Conservation (phyloP, 2,329 filamentous ascomycete species). For the Fusarium sp. region DNA sequence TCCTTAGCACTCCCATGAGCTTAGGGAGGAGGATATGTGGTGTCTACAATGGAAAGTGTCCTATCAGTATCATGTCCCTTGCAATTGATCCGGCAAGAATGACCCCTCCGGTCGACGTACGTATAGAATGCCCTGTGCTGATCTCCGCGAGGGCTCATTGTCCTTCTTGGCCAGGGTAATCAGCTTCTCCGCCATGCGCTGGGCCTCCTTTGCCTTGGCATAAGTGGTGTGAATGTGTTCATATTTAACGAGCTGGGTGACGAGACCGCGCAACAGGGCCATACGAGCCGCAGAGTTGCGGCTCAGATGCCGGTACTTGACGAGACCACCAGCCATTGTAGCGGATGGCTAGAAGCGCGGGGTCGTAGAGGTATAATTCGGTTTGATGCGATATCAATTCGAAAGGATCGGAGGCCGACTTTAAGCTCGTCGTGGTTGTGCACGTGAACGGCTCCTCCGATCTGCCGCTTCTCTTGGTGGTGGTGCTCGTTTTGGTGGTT, state of each 20-base stretch:
- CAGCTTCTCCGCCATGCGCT: constrained; percentile 91
- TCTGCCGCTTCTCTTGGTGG: constrained; percentile 19
- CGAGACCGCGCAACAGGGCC: constrained; percentile 93
- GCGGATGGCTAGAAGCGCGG: constrained; percentile 24
- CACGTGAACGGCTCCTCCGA: constrained; percentile 23
- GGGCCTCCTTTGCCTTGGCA: constrained; percentile 97
- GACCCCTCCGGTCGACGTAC: constrained; percentile 65
- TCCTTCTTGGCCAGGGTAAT: constrained; percentile 95
- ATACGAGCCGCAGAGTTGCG: constrained; percentile 89
- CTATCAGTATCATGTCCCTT: constrained; percentile 20
- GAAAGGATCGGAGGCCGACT: not conserved
- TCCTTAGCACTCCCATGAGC: constrained; percentile 84
- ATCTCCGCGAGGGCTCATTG: constrained; percentile 81
- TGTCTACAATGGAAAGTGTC: constrained; percentile 59
- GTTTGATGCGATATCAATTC: not conserved
- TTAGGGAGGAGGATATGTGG: constrained; percentile 81
- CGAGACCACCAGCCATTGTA: constrained; percentile 84
- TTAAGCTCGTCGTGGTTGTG: constrained; percentile 13
- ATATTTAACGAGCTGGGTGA: constrained; percentile 92
- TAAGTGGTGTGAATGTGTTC: constrained; percentile 96
- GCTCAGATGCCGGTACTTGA: constrained; percentile 90
- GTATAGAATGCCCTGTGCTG: constrained; percentile 85
- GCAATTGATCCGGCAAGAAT: not conserved
- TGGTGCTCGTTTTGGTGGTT: constrained; percentile 41
- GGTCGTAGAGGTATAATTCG: not conserved